phyloP scores from a whole-genome alignment of 169 alveolate genomes.

The Plasmodium reichenowi region DNA sequence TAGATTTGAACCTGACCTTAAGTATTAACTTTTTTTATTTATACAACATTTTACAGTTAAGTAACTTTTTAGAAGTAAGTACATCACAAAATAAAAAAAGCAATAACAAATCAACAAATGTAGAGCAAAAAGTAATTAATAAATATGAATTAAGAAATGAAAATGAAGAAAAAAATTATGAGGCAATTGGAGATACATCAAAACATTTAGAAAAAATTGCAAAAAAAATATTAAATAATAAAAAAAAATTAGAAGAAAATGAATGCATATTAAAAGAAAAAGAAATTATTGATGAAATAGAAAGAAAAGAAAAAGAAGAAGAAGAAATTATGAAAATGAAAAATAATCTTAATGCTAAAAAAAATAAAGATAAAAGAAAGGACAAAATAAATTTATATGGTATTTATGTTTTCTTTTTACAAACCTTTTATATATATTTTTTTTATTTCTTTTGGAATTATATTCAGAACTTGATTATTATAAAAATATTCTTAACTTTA shows the following conservation, averaged over 20 bases:
- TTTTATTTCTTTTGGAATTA: conserved; percentile 56
- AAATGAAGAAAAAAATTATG: conserved; percentile 33
- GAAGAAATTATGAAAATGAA: conserved; percentile 73
- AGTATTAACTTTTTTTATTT: conserved; percentile 63
- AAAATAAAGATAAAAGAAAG: conserved; percentile 17
- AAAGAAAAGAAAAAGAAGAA: conserved; percentile 73
- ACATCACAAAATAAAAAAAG: background rate
- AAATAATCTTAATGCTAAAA: conserved; percentile 21
- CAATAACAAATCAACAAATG: conserved; percentile 15
- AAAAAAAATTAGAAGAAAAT: conserved; percentile 41
- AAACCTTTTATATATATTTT: conserved; percentile 48
- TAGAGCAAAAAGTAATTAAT: conserved; percentile 19
- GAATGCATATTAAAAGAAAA: conserved; percentile 73
- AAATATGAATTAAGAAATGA: conserved; percentile 52
- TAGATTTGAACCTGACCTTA: conserved; percentile 26
- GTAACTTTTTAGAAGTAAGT: conserved; percentile 48
- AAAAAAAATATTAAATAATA: conserved; percentile 36
- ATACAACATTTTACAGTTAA: conserved; percentile 54
- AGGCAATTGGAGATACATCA: conserved; percentile 67
- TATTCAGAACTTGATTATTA: conserved; percentile 34
- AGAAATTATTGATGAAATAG: conserved; percentile 61
- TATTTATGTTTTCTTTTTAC: conserved; percentile 44
- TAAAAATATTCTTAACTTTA: conserved; percentile 57
- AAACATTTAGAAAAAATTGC: conserved; percentile 61
- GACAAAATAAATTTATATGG: conserved; percentile 5